These are phyloP conservation scores for Daldinia sp. DNA, from an alignment of 2,329 filamentous ascomycete genomes.

Conservation along the genomic window DNA sequence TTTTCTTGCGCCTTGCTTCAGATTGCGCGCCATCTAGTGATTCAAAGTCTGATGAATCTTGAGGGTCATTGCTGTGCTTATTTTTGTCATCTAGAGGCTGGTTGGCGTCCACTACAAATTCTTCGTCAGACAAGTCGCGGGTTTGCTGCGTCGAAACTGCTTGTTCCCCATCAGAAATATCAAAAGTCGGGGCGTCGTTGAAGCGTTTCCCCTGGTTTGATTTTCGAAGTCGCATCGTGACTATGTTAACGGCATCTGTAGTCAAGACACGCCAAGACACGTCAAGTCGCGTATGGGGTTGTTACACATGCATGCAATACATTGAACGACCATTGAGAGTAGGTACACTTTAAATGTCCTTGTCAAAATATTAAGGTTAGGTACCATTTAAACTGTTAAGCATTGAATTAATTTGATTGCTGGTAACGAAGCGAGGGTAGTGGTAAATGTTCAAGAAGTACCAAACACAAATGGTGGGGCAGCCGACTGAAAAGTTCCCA, in stretches of 20 bases:
- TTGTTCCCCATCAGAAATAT: constrained; percentile 46
- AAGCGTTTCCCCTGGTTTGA: constrained; percentile 49
- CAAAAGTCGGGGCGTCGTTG: constrained; percentile 35
- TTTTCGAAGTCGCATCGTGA: constrained; percentile 49
- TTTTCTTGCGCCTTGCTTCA: constrained; percentile 31
- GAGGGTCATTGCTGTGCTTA: constrained; percentile 33
- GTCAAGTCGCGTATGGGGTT: neutral
- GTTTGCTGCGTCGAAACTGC: constrained; percentile 13
- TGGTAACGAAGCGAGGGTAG: neutral
- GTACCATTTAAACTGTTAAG: neutral
- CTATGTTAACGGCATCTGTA: neutral
- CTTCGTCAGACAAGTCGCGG: constrained; percentile 46
- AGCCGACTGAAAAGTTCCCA: constrained; percentile 9
- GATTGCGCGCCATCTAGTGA: constrained; percentile 21
- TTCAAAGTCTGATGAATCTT: constrained; percentile 31
- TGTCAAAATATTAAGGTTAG: neutral
- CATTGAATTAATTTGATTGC: neutral
- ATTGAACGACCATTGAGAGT: no score
- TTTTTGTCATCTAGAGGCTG: constrained; percentile 25
- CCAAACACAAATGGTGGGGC: constrained; percentile 12
- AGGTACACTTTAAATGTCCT: neutral
- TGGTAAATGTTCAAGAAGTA: neutral
- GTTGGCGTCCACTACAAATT: constrained; percentile 44
- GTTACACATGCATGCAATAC: neutral
- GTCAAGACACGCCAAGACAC: constrained; percentile 2